phyloP scores from a whole-genome alignment of 257 asterid genomes.

The Fraxinus americana region DNA sequence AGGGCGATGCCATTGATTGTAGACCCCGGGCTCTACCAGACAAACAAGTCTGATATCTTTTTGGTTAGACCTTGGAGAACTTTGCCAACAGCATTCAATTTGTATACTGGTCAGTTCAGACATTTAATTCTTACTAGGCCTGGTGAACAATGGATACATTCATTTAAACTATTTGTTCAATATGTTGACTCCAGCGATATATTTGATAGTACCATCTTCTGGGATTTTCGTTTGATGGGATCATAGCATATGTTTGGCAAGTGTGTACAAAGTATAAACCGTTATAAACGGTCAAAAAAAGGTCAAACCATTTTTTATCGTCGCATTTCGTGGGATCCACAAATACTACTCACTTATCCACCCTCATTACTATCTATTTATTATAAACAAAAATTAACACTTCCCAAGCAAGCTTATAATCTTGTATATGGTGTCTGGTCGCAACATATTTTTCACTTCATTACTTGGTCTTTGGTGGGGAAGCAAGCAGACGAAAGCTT shows the following conservation, averaged over 20 bases:
- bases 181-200: neutral
- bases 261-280: too few relatives aligned
- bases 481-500: neutral
- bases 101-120: constrained; percentile 65
- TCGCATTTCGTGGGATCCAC: too few relatives aligned
- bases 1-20: constrained; percentile 82
- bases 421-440: neutral
- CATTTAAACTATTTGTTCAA: neutral
- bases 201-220: neutral
- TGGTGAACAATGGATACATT: neutral
- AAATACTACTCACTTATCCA: too few relatives aligned
- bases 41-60: constrained; percentile 64
- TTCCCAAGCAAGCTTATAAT: neutral
- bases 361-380: too few relatives aligned
- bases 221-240: neutral
- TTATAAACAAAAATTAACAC: too few relatives aligned
- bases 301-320: too few relatives aligned
- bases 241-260: too few relatives aligned
- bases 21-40: constrained; percentile 81
- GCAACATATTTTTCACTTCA: neutral
- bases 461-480: neutral
- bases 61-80: constrained; percentile 59
- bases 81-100: constrained; percentile 64
- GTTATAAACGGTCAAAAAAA: too few relatives aligned
- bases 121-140: neutral